Evolutionary conservation across 352 stramenopile species (phyloP), one percentile per base, ranked within the genome.

Genomic region (Phytophthora pini): DNA sequence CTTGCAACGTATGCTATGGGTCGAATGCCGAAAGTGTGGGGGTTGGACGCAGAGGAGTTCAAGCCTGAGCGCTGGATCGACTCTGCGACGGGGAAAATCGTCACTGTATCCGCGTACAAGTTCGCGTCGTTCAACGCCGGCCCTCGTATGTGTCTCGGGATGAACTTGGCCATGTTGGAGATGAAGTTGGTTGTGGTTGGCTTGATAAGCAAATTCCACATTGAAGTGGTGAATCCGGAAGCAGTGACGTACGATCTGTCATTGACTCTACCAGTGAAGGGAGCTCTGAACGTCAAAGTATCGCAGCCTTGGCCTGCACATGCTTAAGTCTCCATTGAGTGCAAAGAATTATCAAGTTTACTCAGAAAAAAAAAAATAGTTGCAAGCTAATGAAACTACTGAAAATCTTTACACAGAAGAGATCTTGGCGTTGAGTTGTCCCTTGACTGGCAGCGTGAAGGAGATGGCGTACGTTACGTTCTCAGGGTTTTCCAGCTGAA

Each of bases 111-210:
- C 15, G 9, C 75, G 8, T 94, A 78, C 70, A 79, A 93, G 65
- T 93, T 89, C 61, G 44, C 68, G 5, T 56, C 76, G 1, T 96
- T 95, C 69, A 78, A 89, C 61, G 80, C 74, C 9, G 88, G 88
- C 3, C 79, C 77, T 32, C 73, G 88, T 8, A 63, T 74, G 24
- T 95, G 88, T 45, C 68, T 94, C 3, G 88, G 88, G 22, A 82
- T 77, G 63, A 76, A 74, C 22, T 59, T 96, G 5, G 88, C 88
- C 20, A 78, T 94, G 65, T 60, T 94, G 2, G 80, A 95, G 72
- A 90, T 94, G 69, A 93, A 95, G 64, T 60, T 93, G 26, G 60
- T 90, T 11, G 56, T 84, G 5, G 52, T 68, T 2, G 68, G 67
- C 2, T 34, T 96, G 9, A 41, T 96, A 12, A 68, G 57, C 27